Evolutionary conservation across 192 early-diverging fungal species (phyloP), one percentile per base, ranked within the genome.

Genomic region (Chytriomyces sp.): DNA sequence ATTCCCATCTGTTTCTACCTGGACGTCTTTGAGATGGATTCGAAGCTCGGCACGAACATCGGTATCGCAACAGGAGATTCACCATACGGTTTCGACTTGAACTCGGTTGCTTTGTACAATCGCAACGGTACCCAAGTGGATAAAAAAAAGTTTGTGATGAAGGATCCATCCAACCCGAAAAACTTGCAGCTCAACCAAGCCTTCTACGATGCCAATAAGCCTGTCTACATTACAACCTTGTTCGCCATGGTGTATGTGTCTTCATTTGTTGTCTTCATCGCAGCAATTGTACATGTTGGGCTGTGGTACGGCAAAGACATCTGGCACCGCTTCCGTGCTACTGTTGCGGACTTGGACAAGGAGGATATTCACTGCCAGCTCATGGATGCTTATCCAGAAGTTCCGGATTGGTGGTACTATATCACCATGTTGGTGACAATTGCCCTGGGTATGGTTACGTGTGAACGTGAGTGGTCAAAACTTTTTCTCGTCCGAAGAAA

Each of bases 381-480:
- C 19, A 93, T 93, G 90, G 78, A 80, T 28, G 76, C 77, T 14
- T 93, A 93, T 65, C 80, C 79, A 4, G 89, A 91, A 41, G 82
- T 93, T 7, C 90, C 89, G 36, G 75, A 80, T 54, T 86, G 78
- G 80, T 84, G 83, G 84, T 93, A 87, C 72, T 40, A 64, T n/a
- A 33, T 37, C 37, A 54, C 85, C 40, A 85, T 90, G 59, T 37
- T 77, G 44, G 33, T 82, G 17, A 78, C 71, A 62, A 59, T 79
- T 49, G 63, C 60, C n/a, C 52, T 83, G 17, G 54, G 76, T 26
- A 80, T 88, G 4, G 60, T 75, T 25, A 49, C 64, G 5, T 66
- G 61, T 60, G 12, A 59, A 58, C 40, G 17, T n/a, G n/a, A n/a
- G n/a, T n/a, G n/a, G n/a, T n/a, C n/a, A n/a, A n/a, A n/a, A 34